These are phyloP conservation scores for Hypomontagnella monticulosa DNA, from an alignment of 495 filamentous ascomycete species.

Conservation along the genomic window DNA sequence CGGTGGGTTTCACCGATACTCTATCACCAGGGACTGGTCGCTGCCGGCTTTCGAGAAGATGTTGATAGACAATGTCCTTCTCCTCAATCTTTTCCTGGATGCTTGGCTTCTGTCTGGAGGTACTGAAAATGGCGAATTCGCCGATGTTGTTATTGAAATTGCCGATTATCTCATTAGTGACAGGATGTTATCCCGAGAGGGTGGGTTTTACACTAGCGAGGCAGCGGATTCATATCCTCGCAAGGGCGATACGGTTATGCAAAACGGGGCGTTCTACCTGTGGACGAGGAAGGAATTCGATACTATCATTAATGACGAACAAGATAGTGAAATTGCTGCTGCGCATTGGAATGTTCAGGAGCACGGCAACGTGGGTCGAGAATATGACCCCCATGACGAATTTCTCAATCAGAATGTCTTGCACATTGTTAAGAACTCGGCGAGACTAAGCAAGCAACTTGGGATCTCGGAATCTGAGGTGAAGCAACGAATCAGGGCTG, in stretches of 20 bases:
- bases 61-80: slow-evolving; percentile 92
- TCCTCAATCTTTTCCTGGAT: slow-evolving; percentile 87
- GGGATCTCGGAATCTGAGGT: slow-evolving; percentile 79
- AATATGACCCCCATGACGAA: slow-evolving; percentile 90
- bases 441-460: slow-evolving; percentile 78
- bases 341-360: slow-evolving; percentile 87
- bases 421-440: slow-evolving; percentile 58
- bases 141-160: slow-evolving; percentile 83
- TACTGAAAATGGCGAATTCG: slow-evolving; percentile 64
- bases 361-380: slow-evolving; percentile 86
- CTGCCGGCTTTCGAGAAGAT: slow-evolving; percentile 99
- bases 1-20: slow-evolving; percentile 89
- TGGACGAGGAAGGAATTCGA: slow-evolving; percentile 93
- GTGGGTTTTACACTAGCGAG: slow-evolving; percentile 89
- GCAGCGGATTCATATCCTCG: slow-evolving; percentile 89
- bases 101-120: slow-evolving; percentile 80
- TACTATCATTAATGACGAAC: slow-evolving; percentile 69
- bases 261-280: slow-evolving; percentile 94
- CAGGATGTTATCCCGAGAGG: slow-evolving; percentile 70
- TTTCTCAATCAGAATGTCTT: slow-evolving; percentile 84
- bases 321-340: slow-evolving; percentile 77
- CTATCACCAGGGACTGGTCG: slow-evolving; percentile 89
- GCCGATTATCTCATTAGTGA: slow-evolving; percentile 80
- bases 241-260: slow-evolving; percentile 80
- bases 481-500: slow-evolving; percentile 71